phyloP scores from a whole-genome alignment of 345 rosid genomes.

The Atalantia buxifolia region DNA sequence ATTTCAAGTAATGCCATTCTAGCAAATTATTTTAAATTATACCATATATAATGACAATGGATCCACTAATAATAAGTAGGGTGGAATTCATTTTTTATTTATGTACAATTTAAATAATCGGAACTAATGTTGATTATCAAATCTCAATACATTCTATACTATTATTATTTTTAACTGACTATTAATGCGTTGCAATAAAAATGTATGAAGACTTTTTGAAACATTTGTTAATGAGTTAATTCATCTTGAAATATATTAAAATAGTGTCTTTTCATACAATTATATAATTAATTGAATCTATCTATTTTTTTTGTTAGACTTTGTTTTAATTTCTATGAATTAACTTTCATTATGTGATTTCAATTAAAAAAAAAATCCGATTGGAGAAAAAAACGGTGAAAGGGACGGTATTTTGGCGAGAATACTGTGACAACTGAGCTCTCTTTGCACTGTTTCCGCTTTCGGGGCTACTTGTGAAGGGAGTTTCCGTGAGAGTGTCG shows the following conservation, averaged over 20 bases:
- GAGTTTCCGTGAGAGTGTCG: constrained; percentile 30
- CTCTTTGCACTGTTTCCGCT: neutral
- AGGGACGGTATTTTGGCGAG: constrained; percentile 8
- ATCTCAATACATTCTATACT: too few relatives aligned
- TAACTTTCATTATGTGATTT: neutral
- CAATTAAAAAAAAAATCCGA: too few relatives aligned
- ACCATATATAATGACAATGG: neutral
- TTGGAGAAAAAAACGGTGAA: neutral
- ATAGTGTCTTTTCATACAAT: too few relatives aligned
- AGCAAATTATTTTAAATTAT: neutral
- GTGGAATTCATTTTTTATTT: too few relatives aligned
- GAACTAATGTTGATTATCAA: too few relatives aligned
- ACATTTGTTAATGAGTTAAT: too few relatives aligned
- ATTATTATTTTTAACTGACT: too few relatives aligned
- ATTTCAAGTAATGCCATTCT: neutral
- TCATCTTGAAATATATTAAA: too few relatives aligned
- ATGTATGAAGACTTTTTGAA: too few relatives aligned
- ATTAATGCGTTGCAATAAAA: too few relatives aligned
- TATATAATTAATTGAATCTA: neutral
- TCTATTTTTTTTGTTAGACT: neutral
- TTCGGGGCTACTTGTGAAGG: neutral
- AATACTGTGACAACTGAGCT: constrained; percentile 7
- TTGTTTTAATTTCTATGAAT: neutral
- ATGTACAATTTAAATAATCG: too few relatives aligned
- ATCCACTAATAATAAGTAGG: too few relatives aligned